Percentiles rank a stretch among this genome's conserved stretches.
phyloP scores from a whole-genome alignment of 345 rosid species.

The Camelina hispida region DNA sequence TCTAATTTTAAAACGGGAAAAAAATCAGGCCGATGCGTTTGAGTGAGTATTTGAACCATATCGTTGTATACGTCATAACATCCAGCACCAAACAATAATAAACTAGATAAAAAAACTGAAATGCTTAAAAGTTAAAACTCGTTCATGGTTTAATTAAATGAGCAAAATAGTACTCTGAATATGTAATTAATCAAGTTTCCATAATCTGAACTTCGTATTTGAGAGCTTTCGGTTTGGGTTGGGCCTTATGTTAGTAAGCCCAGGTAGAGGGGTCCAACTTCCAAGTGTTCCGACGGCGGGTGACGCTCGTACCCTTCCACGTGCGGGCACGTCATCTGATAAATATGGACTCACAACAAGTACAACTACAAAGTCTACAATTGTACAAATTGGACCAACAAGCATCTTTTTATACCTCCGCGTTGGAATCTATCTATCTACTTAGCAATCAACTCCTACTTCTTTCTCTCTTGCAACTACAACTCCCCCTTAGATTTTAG shows the following conservation, averaged over 20 bases:
- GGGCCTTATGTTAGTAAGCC: constrained; percentile 30
- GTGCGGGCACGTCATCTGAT: constrained; percentile 28
- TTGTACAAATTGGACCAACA: background rate
- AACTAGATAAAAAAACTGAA: background rate
- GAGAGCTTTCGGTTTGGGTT: background rate
- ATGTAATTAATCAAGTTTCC: background rate
- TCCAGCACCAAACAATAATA: background rate
- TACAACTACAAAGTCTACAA: background rate
- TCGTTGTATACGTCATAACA: background rate
- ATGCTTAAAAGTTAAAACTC: background rate
- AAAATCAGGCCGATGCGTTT: background rate
- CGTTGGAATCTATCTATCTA: background rate
- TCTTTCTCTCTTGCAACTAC: background rate
- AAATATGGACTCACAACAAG: background rate
- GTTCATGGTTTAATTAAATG: background rate
- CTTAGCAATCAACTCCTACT: background rate
- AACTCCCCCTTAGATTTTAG: background rate
- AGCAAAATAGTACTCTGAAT: too few relatives aligned
- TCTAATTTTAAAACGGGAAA: background rate
- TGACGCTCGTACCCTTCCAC: constrained; percentile 13
- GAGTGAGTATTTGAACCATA: background rate
- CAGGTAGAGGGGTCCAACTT: too few relatives aligned
- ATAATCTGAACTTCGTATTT: background rate
- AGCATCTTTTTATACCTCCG: background rate
- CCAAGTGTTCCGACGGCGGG: constrained; percentile 16